Evolutionary conservation across 495 filamentous ascomycete species (phyloP).

Genomic region (Talaromyces borbonicus): DNA sequence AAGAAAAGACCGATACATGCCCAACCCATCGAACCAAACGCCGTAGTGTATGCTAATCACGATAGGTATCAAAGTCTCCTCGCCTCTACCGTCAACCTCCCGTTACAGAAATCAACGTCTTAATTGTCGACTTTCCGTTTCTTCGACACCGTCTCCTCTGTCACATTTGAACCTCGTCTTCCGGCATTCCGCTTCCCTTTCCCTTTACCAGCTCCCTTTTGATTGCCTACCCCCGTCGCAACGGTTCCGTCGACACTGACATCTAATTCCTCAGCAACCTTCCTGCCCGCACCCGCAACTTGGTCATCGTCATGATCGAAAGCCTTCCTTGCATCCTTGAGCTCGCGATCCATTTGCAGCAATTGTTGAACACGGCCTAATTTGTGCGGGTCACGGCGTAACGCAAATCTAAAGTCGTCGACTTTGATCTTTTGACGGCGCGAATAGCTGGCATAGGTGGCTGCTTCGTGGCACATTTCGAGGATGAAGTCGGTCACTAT

Average conservation of each 20-base stretch:
- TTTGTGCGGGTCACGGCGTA: constrained; percentile 73
- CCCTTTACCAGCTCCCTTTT: constrained; percentile 25
- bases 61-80: too few relatives aligned
- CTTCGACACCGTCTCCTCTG: constrained; percentile 32
- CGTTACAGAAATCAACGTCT: neutral
- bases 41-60: neutral
- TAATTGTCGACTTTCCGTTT: constrained; percentile 26
- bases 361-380: constrained; percentile 85
- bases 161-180: constrained; percentile 32
- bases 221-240: constrained; percentile 11
- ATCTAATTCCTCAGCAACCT: constrained; percentile 19
- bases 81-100: too few relatives aligned
- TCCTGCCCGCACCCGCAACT: constrained; percentile 31
- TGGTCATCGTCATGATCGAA: constrained; percentile 49
- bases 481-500: constrained; percentile 87
- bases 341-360: constrained; percentile 66
- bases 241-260: constrained; percentile 17
- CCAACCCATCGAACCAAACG: too few relatives aligned
- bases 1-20: too few relatives aligned
- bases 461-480: constrained; percentile 81
- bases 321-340: constrained; percentile 65
- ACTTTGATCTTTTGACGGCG: constrained; percentile 93
- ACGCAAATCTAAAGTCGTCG: constrained; percentile 91
- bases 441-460: constrained; percentile 67
- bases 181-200: constrained; percentile 30